Evolutionary conservation across 805 yeast species (phyloP).

Genomic region (Candida succiphila): DNA sequence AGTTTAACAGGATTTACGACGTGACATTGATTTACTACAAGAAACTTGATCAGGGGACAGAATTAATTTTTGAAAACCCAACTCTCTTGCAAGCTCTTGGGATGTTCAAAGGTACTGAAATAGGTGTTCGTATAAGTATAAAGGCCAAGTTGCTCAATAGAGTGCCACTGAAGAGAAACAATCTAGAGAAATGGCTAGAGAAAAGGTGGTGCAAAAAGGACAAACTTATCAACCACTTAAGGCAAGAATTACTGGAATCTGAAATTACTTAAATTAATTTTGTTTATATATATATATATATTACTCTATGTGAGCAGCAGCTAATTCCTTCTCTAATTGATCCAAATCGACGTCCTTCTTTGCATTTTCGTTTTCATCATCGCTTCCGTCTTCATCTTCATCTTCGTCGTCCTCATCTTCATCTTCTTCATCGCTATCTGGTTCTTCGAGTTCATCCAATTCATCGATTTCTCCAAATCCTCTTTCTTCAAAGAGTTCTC

Average conservation of each 20-base stretch:
- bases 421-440: conserved; percentile 59
- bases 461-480: conserved; percentile 85
- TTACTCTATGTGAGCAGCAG: conserved; percentile 20
- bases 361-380: conserved; percentile 45
- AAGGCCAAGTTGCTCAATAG: conserved; percentile 34
- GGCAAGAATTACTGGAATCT: conserved; percentile 15
- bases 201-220: conserved; percentile 66
- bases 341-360: conserved; percentile 30
- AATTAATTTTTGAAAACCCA: conserved; percentile 26
- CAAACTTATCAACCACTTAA: conserved; percentile 29
- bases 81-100: conserved; percentile 27
- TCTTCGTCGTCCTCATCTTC: conserved; percentile 50
- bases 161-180: conserved; percentile 42
- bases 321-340: conserved; percentile 44
- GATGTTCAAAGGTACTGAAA: conserved; percentile 16
- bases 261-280: not conserved
- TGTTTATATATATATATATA: not conserved
- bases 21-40: conserved; percentile 37
- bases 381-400: conserved; percentile 43
- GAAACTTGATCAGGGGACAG: conserved; percentile 3
- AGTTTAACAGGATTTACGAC: conserved; percentile 42
- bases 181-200: conserved; percentile 71
- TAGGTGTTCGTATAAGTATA: conserved; percentile 34
- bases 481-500: conserved; percentile 53
- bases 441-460: conserved; percentile 88